A percentile compares a stretch with the other conserved stretches of the same genome.
Evolutionary conservation across 1,284 basidiomycete genomes (phyloP).

Genomic region (Ceratobasidium sp.): DNA sequence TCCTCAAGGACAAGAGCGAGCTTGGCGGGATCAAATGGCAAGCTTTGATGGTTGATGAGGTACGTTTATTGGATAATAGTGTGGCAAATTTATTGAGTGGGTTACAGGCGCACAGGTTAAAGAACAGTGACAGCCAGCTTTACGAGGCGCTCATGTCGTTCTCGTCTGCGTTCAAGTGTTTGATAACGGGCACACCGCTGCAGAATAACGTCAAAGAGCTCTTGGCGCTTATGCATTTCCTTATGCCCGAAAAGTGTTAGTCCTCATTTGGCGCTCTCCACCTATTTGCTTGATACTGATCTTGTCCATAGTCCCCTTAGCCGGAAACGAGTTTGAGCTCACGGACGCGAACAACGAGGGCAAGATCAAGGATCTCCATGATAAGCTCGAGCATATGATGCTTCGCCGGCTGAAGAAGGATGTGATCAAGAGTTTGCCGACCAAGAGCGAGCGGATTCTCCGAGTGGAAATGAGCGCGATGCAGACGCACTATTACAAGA

Average conservation of each 20-base stretch:
- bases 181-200: constrained; percentile 98
- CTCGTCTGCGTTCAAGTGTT: constrained; percentile 88
- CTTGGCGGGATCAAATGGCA: constrained; percentile 98
- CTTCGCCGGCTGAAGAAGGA: constrained; percentile 94
- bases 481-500: constrained; percentile 99
- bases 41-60: constrained; percentile 94
- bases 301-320: constrained; percentile 66
- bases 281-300: constrained; percentile 22
- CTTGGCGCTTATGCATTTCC: constrained; percentile 96
- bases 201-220: constrained; percentile 99
- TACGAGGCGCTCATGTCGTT: constrained; percentile 95
- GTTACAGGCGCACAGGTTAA: constrained; percentile 89
- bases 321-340: constrained; percentile 90
- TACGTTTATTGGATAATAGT: constrained; percentile 52
- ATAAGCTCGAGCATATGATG: constrained; percentile 95
- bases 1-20: constrained; percentile 90
- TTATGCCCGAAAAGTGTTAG: constrained; percentile 97
- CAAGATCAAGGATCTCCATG: constrained; percentile 95
- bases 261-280: constrained; percentile 1
- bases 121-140: constrained; percentile 97
- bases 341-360: constrained; percentile 91
- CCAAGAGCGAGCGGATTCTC: constrained; percentile 97
- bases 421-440: constrained; percentile 96
- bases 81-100: neutral
- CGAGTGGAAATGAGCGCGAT: constrained; percentile 98